phyloP scores from a whole-genome alignment of 768 basidiomycete genomes.

The Amanita polypyramis region DNA sequence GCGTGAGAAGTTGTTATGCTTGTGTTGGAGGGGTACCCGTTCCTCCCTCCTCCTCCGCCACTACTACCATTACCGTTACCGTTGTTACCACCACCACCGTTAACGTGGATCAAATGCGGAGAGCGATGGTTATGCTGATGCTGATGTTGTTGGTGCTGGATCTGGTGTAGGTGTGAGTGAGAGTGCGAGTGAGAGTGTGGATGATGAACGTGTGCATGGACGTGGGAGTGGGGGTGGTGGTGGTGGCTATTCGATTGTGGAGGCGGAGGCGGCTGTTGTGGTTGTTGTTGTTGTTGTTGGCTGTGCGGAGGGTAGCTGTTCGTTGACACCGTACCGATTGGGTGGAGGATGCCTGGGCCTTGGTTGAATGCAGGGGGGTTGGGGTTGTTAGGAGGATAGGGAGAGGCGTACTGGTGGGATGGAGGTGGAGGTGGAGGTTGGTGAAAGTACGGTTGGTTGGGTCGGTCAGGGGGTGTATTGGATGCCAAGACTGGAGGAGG shows the following conservation, averaged over 20 bases:
- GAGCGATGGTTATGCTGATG: background rate
- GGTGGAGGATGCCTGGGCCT: background rate
- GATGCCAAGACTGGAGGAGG: background rate
- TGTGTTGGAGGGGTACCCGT: background rate
- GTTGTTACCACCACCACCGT: background rate
- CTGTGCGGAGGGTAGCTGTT: background rate
- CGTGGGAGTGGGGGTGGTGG: background rate
- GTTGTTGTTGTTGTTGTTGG: background rate
- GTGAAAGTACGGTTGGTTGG: background rate
- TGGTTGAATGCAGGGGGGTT: background rate
- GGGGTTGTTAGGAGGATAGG: background rate
- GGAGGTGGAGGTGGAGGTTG: background rate
- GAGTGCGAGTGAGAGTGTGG: background rate
- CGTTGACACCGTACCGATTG: too few species aligned
- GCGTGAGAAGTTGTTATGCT: background rate
- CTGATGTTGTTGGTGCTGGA: background rate
- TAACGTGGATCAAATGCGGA: constrained; percentile 2
- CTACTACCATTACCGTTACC: background rate
- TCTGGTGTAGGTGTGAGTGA: background rate
- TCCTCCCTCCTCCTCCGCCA: background rate
- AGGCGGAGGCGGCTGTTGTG: background rate
- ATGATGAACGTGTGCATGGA: background rate
- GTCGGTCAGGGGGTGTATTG: background rate
- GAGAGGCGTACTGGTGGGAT: background rate
- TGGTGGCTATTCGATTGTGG: background rate